Evolutionary conservation across 2,329 filamentous ascomycete genomes (phyloP).

Genomic region (Monosporascus sp.): DNA sequence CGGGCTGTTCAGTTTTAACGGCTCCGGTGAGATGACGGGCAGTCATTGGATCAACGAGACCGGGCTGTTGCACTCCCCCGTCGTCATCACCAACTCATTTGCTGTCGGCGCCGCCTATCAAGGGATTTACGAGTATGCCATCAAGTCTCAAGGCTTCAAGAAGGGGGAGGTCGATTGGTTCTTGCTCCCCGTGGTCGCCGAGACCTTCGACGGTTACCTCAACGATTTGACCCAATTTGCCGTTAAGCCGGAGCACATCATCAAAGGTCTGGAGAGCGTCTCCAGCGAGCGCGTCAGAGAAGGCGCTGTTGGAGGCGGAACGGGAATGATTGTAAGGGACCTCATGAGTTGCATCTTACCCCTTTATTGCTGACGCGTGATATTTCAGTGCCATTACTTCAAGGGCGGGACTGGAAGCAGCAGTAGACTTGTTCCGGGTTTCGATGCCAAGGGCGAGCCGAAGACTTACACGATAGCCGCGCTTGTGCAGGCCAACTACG

Average conservation of each 20-base stretch:
- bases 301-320: slow-evolving; percentile 61
- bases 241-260: slow-evolving; percentile 48
- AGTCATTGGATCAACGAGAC: slow-evolving; percentile 58
- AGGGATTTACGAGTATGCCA: slow-evolving; percentile 52
- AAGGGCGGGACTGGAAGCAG: slow-evolving; percentile 63
- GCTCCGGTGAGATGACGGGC: slow-evolving; percentile 57
- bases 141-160: slow-evolving; percentile 36
- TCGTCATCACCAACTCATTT: slow-evolving; percentile 55
- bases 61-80: slow-evolving; percentile 52
- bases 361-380: background rate
- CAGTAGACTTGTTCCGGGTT: slow-evolving; percentile 48
- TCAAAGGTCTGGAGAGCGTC: slow-evolving; percentile 47
- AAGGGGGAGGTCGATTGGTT: slow-evolving; percentile 46
- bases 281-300: slow-evolving; percentile 48
- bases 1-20: slow-evolving; percentile 57
- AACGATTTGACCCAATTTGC: slow-evolving; percentile 52
- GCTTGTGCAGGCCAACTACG: slow-evolving; percentile 63
- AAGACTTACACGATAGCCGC: slow-evolving; percentile 53
- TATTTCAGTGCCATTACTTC: slow-evolving; percentile 59
- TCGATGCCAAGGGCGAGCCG: slow-evolving; percentile 27
- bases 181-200: slow-evolving; percentile 52
- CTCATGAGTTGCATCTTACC: background rate
- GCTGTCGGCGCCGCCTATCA: slow-evolving; percentile 53
- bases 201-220: slow-evolving; percentile 59
- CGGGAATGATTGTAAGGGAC: slow-evolving; percentile 35